Percentiles rank a stretch among this genome's conserved stretches.
phyloP scores from a whole-genome alignment of 148 eudicot species.

The Cornus kousa region DNA sequence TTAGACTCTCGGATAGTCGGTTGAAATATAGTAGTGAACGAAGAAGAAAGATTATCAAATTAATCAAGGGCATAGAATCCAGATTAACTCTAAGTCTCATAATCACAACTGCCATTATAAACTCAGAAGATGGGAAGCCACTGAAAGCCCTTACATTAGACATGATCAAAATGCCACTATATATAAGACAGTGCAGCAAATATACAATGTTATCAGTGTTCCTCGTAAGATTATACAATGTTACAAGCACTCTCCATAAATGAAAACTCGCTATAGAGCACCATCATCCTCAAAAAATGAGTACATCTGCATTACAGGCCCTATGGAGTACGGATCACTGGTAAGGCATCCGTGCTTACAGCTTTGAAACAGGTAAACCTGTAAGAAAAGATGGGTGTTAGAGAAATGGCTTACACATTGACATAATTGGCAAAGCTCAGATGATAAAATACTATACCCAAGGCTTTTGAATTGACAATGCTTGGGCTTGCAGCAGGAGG shows the following conservation, averaged over 20 bases:
- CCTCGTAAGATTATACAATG: not conserved
- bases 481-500: slow-evolving; percentile 97
- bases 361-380: slow-evolving; percentile 81
- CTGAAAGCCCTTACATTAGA: not conserved
- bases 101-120: not conserved
- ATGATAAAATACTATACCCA: slow-evolving; percentile 39
- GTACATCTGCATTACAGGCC: not conserved
- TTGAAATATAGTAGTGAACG: not conserved
- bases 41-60: not conserved
- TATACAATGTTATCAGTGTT: not conserved
- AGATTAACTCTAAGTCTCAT: not conserved
- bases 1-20: not conserved
- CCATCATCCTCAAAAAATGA: not conserved
- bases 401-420: not conserved
- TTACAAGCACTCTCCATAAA: not conserved
- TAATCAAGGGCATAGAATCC: not conserved
- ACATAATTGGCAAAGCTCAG: not conserved
- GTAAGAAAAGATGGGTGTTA: slow-evolving; percentile 6
- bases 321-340: not conserved
- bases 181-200: slow-evolving; percentile 3
- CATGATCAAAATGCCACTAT: not conserved
- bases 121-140: not conserved
- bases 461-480: slow-evolving; percentile 85
- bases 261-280: not conserved
- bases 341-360: slow-evolving; percentile 23